Base-by-base conservation (phyloP, 1,284 basidiomycete species). In the Ceratobasidium sp. region DNA sequence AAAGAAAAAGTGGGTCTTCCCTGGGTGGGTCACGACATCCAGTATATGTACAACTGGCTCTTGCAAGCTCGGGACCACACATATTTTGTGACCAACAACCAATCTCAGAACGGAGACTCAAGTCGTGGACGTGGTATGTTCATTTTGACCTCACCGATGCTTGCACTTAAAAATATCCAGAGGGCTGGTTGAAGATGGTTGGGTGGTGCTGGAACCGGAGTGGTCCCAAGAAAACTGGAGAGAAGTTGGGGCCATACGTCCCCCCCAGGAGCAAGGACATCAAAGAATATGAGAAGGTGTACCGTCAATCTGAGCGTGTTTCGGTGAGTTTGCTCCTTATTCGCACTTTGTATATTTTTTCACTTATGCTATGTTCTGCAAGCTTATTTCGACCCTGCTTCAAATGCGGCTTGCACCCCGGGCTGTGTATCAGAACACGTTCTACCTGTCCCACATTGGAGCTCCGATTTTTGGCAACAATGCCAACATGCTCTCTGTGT, bases 241-340 rank as follows among this genome's bases (percentile, higher is more conserved):
- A 54, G n/a, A n/a, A 54, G 6, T n/a, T 54, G 52, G 52, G 52
- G n/a, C 52, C 52, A n/a, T 54, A 54, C 52, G 52, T 54, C 5
- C 52, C 52, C n/a, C n/a, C n/a, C n/a, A n/a, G n/a, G 7, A 54
- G n/a, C 5, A n/a, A n/a, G 6, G 52, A 54, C 19, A 19, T 54
- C 19, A 54, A 54, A 19, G 25, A 5, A 25, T 54, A 54, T 54
- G 52, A 54, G 25, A 6, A 19, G 6, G 19, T 54, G 7, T 54
- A 54, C n/a, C 52, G 52, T n/a, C 52, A 54, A 19, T 54, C 52
- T 8, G 52, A 54, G 52, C 7, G n/a, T 5, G n/a, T 54, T 9
- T 54, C 52, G 17, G 52, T 54, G 25, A 7, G 52, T 44, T 44
- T 6, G 6, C 43, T 7, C 43, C 15, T 19, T 25, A 65, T 37